Base-by-base conservation (phyloP, 352 stramenopile species). In the Globisporangium cystogenes region DNA sequence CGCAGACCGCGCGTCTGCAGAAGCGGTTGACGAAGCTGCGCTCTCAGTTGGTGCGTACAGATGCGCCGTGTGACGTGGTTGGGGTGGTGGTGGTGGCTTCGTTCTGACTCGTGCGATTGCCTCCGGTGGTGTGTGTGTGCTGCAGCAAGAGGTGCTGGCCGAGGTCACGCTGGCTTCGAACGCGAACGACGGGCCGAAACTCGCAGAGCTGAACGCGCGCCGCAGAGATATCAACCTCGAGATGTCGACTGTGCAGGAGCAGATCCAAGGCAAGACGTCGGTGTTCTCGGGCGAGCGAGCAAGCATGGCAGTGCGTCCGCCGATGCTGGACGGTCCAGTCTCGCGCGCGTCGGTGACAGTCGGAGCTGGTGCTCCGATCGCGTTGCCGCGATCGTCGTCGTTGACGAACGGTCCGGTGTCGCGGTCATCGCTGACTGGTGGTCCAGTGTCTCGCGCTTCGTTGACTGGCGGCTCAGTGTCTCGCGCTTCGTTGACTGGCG, bases 181-280 rank as follows among this genome's bases (percentile, higher is more conserved):
- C 33, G 70, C 77, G 12, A 84, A 85, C 44, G 70, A 93, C 31
- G 64, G 73, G 1, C 55, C 37, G 42, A 57, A 72, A 14, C 71
- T 84, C 46, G 60, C 53, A 11, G 61, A 83, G 26, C 52, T 93
- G 26, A 82, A 77, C 41, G 71, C 57, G 6, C 74, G 70, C 1
- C 82, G 82, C 35, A 48, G 81, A 6, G 63, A 83, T 39, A 54
- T 93, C 18, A 93, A 93, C 53, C 64, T 87, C 33, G 82, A 93
- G 57, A 85, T 90, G 64, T 78, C 78, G 54, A 57, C 73, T 3
- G 64, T 88, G 20, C 79, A 93, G 53, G 76, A 90, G 21, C 55
- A 61, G 49, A 41, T 61, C 16, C 55, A 51, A 21, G 40, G 48
- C n/a, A 51, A 46, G 29, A 4, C 55, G 4, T 63, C 65, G 42